Base-by-base conservation (phyloP, 108 stramenopile genomes). In the Pseudonitzschia pungens region DNA sequence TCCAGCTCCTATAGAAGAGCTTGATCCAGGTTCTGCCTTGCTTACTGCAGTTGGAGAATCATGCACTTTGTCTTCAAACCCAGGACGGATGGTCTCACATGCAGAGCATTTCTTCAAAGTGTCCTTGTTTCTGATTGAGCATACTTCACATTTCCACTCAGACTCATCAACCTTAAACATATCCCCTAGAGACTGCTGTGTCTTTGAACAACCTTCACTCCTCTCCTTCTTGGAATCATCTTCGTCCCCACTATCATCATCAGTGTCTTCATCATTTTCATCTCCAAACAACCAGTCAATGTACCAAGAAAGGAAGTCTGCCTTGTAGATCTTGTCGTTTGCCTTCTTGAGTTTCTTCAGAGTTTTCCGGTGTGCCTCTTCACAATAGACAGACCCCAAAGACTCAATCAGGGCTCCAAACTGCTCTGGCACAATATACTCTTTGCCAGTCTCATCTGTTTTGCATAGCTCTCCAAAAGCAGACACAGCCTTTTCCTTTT, bases 341-440 rank as follows among this genome's bases (percentile, higher is more conserved):
- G 65, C 28, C 33, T 78, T 70, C 59, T 69, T 72, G 41, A 95
- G 74, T 71, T 85, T 86, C 71, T 82, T 78, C 54, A 91, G 71
- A 0, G 86, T 84, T 26, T 82, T 79, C 1, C 72, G 31, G 67
- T 94, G 92, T 73, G 89, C 93, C 69, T 95, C 96, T 72, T 92
- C 91, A 45, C 91, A 87, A 69, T 96, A 97, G 0, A 89, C 89
- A n/a, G 92, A 87, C 4, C 94, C 94, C 81, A 96, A 45, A 20
- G 81, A 73, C 67, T 92, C 88, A 44, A 97, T 75, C 56, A 97
- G 74, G 52, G 87, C 71, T 22, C 73, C 80, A 69, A 97, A 92
- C 40, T 91, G 79, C 41, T 65, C 26, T 20, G 68, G 78, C 6
- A 41, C 40, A 29, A 96, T 78, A 16, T 45, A 63, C 16, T 45